Conservation (phyloP, 2,329 filamentous ascomycete genomes). For the Hypoxylon sp. region DNA sequence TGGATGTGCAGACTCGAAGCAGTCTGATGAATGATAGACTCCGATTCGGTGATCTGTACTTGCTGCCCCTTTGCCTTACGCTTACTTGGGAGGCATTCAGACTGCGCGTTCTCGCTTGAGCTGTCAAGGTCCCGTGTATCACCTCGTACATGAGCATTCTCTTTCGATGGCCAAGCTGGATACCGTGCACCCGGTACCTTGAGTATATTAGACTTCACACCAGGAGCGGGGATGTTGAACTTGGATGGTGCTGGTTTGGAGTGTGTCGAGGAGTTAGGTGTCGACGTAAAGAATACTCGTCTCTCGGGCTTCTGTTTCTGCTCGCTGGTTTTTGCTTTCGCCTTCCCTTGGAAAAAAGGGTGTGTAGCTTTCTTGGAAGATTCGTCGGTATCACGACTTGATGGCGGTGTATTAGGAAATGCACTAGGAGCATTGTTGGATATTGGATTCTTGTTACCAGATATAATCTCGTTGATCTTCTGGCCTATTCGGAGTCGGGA, state of each 20-base stretch:
- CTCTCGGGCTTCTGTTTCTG: constrained; percentile 53
- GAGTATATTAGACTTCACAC: constrained; percentile 61
- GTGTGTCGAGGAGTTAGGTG: constrained; percentile 67
- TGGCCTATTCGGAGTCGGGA: constrained; percentile 66
- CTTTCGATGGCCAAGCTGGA: constrained; percentile 79
- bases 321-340: constrained; percentile 57
- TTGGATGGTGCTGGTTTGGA: constrained; percentile 52
- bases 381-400: constrained; percentile 24
- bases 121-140: constrained; percentile 24
- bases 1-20: constrained; percentile 59
- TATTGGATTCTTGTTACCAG: constrained; percentile 46
- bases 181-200: constrained; percentile 77
- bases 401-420: constrained; percentile 35
- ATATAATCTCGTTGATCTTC: constrained; percentile 75
- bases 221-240: constrained; percentile 60
- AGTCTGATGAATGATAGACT: constrained; percentile 60
- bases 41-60: constrained; percentile 58
- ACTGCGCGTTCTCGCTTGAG: background rate
- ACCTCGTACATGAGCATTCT: constrained; percentile 74
- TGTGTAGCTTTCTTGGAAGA: constrained; percentile 57
- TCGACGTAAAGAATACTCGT: constrained; percentile 65
- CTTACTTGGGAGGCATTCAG: constrained; percentile 25
- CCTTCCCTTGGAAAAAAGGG: constrained; percentile 78
- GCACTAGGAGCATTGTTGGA: constrained; percentile 47
- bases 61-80: constrained; percentile 68